A percentile compares a stretch with the other conserved stretches of the same genome.
Evolutionary conservation across 495 filamentous ascomycete genomes (phyloP).

Genomic region (Collariella sp.): DNA sequence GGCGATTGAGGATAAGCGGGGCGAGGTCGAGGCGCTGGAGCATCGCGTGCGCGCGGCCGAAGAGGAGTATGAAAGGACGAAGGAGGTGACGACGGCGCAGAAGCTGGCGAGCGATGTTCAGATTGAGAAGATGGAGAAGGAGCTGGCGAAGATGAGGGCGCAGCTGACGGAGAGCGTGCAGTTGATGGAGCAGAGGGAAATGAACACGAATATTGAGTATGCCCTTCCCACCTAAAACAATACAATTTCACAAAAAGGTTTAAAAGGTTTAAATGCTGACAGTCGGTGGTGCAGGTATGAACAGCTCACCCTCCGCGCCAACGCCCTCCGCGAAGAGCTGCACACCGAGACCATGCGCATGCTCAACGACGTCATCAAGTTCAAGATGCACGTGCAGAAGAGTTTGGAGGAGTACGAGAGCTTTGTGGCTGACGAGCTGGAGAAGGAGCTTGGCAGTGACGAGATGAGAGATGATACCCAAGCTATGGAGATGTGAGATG

Average conservation of each 20-base stretch:
- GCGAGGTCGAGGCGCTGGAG: slow-evolving; percentile 85
- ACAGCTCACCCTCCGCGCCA: slow-evolving; percentile 74
- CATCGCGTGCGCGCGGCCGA: slow-evolving; percentile 76
- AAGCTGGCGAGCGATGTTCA: slow-evolving; percentile 81
- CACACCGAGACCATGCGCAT: slow-evolving; percentile 94
- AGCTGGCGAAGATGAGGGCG: slow-evolving; percentile 82
- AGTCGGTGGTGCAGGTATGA: slow-evolving; percentile 57
- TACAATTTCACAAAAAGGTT: not conserved
- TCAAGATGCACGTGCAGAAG: slow-evolving; percentile 95
- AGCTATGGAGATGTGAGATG: slow-evolving; percentile 12
- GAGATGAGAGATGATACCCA: slow-evolving; percentile 33
- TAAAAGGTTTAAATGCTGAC: slow-evolving; percentile 11
- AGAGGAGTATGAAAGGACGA: slow-evolving; percentile 88
- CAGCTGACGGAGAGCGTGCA: slow-evolving; percentile 82
- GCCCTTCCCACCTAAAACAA: slow-evolving; percentile 23
- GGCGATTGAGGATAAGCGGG: slow-evolving; percentile 85
- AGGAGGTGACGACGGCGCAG: slow-evolving; percentile 78
- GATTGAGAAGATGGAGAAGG: slow-evolving; percentile 97
- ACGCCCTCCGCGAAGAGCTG: slow-evolving; percentile 79
- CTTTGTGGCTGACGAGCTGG: slow-evolving; percentile 84
- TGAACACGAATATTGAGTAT: slow-evolving; percentile 91
- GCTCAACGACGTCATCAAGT: slow-evolving; percentile 94
- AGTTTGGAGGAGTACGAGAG: slow-evolving; percentile 85
- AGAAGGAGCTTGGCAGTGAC: slow-evolving; percentile 61
- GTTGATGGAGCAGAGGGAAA: slow-evolving; percentile 88